phyloP scores from a whole-genome alignment of 352 stramenopile genomes.

The Thalassiosira exigua region DNA sequence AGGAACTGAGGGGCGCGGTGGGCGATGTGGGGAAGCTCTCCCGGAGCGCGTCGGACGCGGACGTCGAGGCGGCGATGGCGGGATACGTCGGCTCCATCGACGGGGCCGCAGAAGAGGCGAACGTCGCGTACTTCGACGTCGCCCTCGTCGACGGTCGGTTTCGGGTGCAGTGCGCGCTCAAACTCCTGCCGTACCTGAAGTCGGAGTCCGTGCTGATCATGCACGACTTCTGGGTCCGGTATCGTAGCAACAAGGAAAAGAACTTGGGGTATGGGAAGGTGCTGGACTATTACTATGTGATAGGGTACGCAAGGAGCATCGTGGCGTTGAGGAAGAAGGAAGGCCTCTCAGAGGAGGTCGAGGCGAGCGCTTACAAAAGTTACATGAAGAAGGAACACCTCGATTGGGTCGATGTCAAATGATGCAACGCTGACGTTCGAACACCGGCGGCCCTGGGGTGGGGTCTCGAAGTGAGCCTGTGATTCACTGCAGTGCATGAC shows the following conservation, averaged over 20 bases:
- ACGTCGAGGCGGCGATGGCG: slow-evolving; percentile 27
- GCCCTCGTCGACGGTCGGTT: slow-evolving; percentile 32
- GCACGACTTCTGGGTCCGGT: slow-evolving; percentile 42
- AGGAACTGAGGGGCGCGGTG: slow-evolving; percentile 13
- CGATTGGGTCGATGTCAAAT: no score
- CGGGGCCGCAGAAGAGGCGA: no score
- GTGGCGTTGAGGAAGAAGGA: slow-evolving; percentile 37
- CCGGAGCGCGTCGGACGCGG: background rate
- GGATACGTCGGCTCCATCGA: slow-evolving; percentile 33
- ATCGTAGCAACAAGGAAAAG: no score
- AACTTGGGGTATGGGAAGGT: slow-evolving; percentile 21
- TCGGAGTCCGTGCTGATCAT: slow-evolving; percentile 10
- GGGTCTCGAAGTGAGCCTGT: no score
- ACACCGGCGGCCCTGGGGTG: no score
- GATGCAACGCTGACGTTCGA: no score
- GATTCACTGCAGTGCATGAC: no score
- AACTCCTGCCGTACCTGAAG: slow-evolving; percentile 31
- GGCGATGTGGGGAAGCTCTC: slow-evolving; percentile 13
- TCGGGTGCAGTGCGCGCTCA: slow-evolving; percentile 32
- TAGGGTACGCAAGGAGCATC: slow-evolving; percentile 35
- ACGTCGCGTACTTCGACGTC: slow-evolving; percentile 11
- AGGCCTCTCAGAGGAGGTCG: background rate
- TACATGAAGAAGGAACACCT: no score
- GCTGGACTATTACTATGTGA: slow-evolving; percentile 40
- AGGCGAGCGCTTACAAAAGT: no score